These are phyloP conservation scores for Albugo laibachii DNA, from an alignment of 352 stramenopile species.

Conservation along the genomic window DNA sequence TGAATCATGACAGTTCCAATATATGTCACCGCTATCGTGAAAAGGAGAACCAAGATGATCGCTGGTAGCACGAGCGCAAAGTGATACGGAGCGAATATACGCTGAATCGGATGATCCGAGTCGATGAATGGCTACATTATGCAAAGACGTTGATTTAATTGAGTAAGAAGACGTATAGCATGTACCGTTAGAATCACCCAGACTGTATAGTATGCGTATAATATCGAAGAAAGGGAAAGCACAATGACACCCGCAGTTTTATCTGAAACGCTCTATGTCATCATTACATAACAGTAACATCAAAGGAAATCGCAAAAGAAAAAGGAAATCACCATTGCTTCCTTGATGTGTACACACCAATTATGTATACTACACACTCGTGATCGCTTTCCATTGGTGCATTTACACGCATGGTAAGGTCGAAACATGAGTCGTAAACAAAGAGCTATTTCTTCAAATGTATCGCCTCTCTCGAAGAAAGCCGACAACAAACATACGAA, in stretches of 20 bases:
- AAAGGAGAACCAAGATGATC: slow-evolving; percentile 68
- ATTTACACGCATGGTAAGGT: too few species aligned
- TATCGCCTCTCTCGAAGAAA: too few species aligned
- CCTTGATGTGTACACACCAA: too few species aligned
- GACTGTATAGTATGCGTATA: slow-evolving; percentile 83
- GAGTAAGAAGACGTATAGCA: neutral
- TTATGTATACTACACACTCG: too few species aligned
- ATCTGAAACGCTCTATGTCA: slow-evolving; percentile 33
- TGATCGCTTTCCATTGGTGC: too few species aligned
- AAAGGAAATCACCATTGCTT: too few species aligned
- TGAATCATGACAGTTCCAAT: slow-evolving; percentile 82
- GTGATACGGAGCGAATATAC: slow-evolving; percentile 75
- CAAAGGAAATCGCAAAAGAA: too few species aligned
- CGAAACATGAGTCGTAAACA: too few species aligned
- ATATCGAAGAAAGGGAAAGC: slow-evolving; percentile 52
- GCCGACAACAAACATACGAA: too few species aligned
- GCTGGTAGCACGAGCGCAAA: slow-evolving; percentile 79
- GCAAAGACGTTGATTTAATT: neutral
- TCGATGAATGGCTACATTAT: slow-evolving; percentile 69
- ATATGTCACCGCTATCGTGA: slow-evolving; percentile 64
- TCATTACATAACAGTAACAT: neutral
- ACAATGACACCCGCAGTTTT: slow-evolving; percentile 58
- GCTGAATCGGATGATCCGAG: slow-evolving; percentile 46
- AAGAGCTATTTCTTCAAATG: too few species aligned
- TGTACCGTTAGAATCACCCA: slow-evolving; percentile 81